Base-by-base conservation (phyloP, 495 filamentous ascomycete genomes). In the Astrothelium subdiscretum region DNA sequence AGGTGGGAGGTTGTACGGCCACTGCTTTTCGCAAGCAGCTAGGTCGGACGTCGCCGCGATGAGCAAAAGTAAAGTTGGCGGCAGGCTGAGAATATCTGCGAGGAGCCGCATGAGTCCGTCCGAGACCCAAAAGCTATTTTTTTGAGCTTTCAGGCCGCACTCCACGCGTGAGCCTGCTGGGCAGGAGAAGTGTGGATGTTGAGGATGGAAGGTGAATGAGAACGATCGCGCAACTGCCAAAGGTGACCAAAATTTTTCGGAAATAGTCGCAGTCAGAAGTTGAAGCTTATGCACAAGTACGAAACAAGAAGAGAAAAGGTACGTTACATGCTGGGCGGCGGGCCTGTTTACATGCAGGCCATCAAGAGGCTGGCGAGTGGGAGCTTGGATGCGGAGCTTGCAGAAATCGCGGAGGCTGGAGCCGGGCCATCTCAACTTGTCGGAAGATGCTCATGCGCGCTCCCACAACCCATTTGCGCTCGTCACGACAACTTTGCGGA, bases 1-100 rank as follows among this genome's bases (percentile, higher is more conserved):
- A 74, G 32, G 75, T 71, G 62, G 79, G 70, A 65, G 79, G 75
- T 64, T 80, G 72, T 67, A 68, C 57, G 64, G 70, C 74, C 70
- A 74, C 6, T 54, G 22, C 22, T 54, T 54, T 54, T 29, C 48
- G 8, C 20, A 54, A 2, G 48, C 48, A 27, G 24, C 4, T 4
- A 29, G 5, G 15, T 54, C 22, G 15, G 48, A 54, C 8, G 24
- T 8, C 20, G 48, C 29, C 24, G 48, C 24, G 24, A 54, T 54
- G 20, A 54, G 48, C 6, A 54, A 8, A 29, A 54, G 48, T 15
- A 29, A 24, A 54, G 48, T 10, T 27, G 24, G 8, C 24, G 48
- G 48, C 22, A 54, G 24, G 24, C 48, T 54, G 22, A 54, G 24
- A 11, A 29, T 20, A 8, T 54, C 15, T 3, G 24, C 48, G 29